These are phyloP conservation scores for Phytopythium montanum DNA, from an alignment of 352 stramenopile genomes.

Conservation along the genomic window DNA sequence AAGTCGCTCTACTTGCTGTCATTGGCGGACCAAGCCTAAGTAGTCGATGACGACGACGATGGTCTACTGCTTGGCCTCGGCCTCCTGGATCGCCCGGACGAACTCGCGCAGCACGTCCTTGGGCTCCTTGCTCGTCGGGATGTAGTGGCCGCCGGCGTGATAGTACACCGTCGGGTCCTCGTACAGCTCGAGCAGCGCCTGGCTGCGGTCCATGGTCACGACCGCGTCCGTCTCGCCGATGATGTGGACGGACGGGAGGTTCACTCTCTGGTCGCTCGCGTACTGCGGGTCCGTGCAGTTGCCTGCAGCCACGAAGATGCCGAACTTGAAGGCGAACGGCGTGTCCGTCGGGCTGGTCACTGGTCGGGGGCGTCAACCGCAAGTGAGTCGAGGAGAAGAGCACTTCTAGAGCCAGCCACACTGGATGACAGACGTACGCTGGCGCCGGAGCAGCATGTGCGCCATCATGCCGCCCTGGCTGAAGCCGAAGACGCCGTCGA, in stretches of 20 bases:
- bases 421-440: slow-evolving; percentile 42
- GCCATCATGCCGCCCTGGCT: slow-evolving; percentile 78
- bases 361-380: not conserved
- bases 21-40: not conserved
- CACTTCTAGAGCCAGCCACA: not conserved
- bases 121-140: slow-evolving; percentile 80
- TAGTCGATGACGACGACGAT: not conserved
- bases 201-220: slow-evolving; percentile 50
- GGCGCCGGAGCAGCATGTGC: slow-evolving; percentile 59
- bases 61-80: slow-evolving; percentile 4
- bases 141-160: slow-evolving; percentile 80
- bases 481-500: slow-evolving; percentile 84
- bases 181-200: slow-evolving; percentile 53
- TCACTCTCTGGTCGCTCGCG: slow-evolving; percentile 34
- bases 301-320: slow-evolving; percentile 67
- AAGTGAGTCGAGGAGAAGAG: not conserved
- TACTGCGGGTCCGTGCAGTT: slow-evolving; percentile 41
- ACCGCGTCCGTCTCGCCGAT: slow-evolving; percentile 79
- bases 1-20: not conserved
- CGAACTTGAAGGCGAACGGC: slow-evolving; percentile 64
- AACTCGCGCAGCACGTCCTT: slow-evolving; percentile 75
- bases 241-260: slow-evolving; percentile 73
- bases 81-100: slow-evolving; percentile 43
- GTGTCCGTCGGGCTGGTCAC: slow-evolving; percentile 32
- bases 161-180: slow-evolving; percentile 48